Percentiles rank a stretch among this genome's conserved stretches.
These are phyloP conservation scores for Elymus sibiricus DNA, from an alignment of 176 grass and related monocot species.

Conservation along the genomic window DNA sequence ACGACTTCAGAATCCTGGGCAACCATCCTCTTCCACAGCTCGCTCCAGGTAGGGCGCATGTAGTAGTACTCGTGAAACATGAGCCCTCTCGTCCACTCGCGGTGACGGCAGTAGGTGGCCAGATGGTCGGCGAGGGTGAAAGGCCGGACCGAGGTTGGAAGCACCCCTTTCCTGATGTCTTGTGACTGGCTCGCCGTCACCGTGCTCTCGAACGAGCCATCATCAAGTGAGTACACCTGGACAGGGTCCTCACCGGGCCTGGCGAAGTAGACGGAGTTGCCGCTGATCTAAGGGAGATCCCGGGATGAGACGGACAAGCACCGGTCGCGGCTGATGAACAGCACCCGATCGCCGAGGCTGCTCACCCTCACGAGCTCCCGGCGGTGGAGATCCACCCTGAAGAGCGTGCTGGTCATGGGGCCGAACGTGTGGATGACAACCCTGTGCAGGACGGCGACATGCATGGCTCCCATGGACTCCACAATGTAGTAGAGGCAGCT, in stretches of 20 bases:
- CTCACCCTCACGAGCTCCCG: neutral
- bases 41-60: neutral
- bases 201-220: neutral
- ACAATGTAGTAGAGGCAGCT: constrained; percentile 5
- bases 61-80: neutral
- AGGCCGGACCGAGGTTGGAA: neutral
- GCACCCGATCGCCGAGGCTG: neutral
- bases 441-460: neutral
- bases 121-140: neutral
- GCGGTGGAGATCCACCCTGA: neutral
- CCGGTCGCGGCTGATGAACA: neutral
- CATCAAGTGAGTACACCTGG: neutral
- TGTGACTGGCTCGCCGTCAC: neutral
- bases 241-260: neutral
- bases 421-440: too few species aligned
- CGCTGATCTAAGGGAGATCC: neutral
- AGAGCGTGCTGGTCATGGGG: neutral
- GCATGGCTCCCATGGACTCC: constrained; percentile 1
- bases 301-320: neutral
- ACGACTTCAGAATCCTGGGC: neutral
- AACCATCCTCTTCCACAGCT: neutral
- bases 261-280: neutral
- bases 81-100: constrained; percentile 2
- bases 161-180: neutral
- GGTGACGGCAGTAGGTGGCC: neutral